Conservation (phyloP, 2,329 filamentous ascomycete genomes). For the Samsoniella hepiali region DNA sequence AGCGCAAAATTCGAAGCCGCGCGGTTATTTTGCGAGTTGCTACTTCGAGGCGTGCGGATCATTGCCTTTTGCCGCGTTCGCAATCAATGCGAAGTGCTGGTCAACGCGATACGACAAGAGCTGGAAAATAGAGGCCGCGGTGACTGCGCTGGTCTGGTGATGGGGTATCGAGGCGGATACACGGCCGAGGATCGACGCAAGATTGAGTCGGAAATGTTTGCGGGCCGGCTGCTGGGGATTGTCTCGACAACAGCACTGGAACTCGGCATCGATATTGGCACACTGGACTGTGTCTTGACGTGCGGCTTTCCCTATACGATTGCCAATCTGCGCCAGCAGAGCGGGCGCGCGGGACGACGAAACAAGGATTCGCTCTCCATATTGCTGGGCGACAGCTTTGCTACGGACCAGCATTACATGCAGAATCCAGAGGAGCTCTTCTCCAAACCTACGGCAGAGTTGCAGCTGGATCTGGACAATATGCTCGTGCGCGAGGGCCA, state of each 20-base stretch:
- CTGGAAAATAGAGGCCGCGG: constrained; percentile 67
- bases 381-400: constrained; percentile 82
- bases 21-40: constrained; percentile 82
- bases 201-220: constrained; percentile 96
- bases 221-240: constrained; percentile 87
- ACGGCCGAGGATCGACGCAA: constrained; percentile 82
- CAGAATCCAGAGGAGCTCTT: constrained; percentile 91
- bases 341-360: constrained; percentile 82
- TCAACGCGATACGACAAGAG: constrained; percentile 76
- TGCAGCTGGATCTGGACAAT: constrained; percentile 90
- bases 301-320: constrained; percentile 96
- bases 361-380: constrained; percentile 93
- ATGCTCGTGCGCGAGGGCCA: constrained; percentile 90
- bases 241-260: constrained; percentile 92
- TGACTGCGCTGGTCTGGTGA: constrained; percentile 76
- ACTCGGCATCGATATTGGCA: constrained; percentile 91
- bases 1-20: constrained; percentile 84
- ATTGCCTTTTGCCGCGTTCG: constrained; percentile 91
- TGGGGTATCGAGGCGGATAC: constrained; percentile 95
- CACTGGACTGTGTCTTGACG: constrained; percentile 87
- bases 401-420: constrained; percentile 96
- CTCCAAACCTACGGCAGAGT: constrained; percentile 80
- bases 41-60: constrained; percentile 82
- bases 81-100: constrained; percentile 81
- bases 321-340: constrained; percentile 90